Conservation (phyloP, 1,139 yeast species). For the Pichia sp. region DNA sequence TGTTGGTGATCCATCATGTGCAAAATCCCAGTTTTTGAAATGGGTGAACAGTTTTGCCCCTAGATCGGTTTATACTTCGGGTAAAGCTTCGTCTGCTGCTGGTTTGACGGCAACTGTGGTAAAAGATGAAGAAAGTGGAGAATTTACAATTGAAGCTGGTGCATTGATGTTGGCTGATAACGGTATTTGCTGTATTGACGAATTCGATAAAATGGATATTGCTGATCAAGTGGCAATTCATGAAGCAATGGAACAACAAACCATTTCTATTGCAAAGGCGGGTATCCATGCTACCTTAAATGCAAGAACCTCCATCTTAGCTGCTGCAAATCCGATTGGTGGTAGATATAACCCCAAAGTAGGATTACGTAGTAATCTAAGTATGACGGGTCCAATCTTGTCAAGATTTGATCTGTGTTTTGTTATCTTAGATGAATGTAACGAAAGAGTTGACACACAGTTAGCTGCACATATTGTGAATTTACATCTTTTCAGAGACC, state of each 20-base stretch:
- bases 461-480: constrained; percentile 90
- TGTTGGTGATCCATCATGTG: constrained; percentile 98
- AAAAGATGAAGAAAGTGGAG: constrained; percentile 96
- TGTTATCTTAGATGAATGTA: constrained; percentile 91
- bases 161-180: constrained; percentile 98
- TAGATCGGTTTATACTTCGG: constrained; percentile 93
- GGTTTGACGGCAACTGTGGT: constrained; percentile 98
- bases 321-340: constrained; percentile 96
- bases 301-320: constrained; percentile 91
- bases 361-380: constrained; percentile 78
- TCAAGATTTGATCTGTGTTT: constrained; percentile 95
- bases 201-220: constrained; percentile 95
- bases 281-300: constrained; percentile 97
- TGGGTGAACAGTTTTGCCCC: constrained; percentile 91
- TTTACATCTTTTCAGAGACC: constrained; percentile 85
- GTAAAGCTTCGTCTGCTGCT: constrained; percentile 98
- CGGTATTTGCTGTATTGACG: constrained; percentile 98
- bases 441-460: constrained; percentile 82
- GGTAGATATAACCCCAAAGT: constrained; percentile 88
- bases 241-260: constrained; percentile 99
- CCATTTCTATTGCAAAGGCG: constrained; percentile 95
- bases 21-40: constrained; percentile 92
- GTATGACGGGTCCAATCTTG: constrained; percentile 99
- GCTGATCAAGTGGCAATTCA: constrained; percentile 97
- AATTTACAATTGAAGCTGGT: constrained; percentile 97